Base-by-base conservation (phyloP, 169 alveolate species). In the Plasmodium chabaudi region DNA sequence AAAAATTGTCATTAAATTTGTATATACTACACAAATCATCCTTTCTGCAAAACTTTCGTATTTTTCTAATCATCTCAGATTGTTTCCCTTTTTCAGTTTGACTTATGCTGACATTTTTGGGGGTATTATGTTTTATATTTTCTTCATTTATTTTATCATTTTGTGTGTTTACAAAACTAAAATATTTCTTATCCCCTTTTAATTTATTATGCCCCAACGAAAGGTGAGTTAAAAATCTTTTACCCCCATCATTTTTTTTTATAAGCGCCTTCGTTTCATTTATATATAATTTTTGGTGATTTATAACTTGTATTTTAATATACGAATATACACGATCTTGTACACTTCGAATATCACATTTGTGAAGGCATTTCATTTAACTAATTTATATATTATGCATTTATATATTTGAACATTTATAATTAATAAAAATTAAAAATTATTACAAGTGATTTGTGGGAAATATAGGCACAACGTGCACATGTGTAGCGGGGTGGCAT, bases 41-140 rank as follows among this genome's bases (percentile, higher is more conserved):
- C 55, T 63, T 77, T 77, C 73, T 77, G 56, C 89, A 77, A 68
- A 21, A 77, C 25, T 77, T 77, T 77, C 89, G 64, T 64, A 77
- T 77, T 27, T 42, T 51, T 17, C 65, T 77, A 25, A 77, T 77
- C 13, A 77, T 34, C 34, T 77, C 89, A 44, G 89, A 77, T 17
- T 77, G 89, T 25, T 19, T 5, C 9, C 13, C 57, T 44, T 34
- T 65, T 44, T n/a, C 60, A n/a, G 55, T n/a, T 65, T 27, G 55
- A 19, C 42, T 27, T 15, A n/a, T 67, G 21, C 19, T 19, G 10
- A 21, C 17, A 15, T 49, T 10, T 39, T 65, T 15, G 23, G 19
- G n/a, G 10, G n/a, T 25, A n/a, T 9, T 13, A 51, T 2, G 0
- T 51, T 57, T 19, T 57, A 15, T 57, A 5, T 57, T 57, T 9